Percentiles rank a stretch among this genome's conserved stretches.
These are phyloP conservation scores for Periconia sp. DNA, from an alignment of 2,329 filamentous ascomycete species.

Conservation along the genomic window DNA sequence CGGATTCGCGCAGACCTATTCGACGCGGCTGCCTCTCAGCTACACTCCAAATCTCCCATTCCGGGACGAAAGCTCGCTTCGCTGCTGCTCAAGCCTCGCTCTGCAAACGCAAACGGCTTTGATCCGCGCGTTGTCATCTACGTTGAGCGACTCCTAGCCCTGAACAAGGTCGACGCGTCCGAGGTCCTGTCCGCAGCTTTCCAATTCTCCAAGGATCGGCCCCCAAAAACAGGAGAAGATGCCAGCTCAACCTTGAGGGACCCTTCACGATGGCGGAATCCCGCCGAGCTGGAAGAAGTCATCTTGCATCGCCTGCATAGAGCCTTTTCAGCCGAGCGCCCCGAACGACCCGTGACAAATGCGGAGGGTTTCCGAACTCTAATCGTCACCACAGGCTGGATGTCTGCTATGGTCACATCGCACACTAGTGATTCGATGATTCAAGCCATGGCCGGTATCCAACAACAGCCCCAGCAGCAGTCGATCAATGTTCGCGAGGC, in stretches of 20 bases:
- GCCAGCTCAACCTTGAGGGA: slow-evolving; percentile 24
- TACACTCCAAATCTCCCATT: slow-evolving; percentile 41
- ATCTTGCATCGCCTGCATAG: slow-evolving; percentile 45
- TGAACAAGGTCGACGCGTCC: slow-evolving; percentile 41
- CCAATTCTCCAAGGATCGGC: slow-evolving; percentile 42
- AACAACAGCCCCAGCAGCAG: slow-evolving; percentile 59
- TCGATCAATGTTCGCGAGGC: slow-evolving; percentile 69
- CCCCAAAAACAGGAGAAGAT: slow-evolving; percentile 28
- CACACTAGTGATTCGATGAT: slow-evolving; percentile 48
- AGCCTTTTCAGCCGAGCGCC: slow-evolving; percentile 34
- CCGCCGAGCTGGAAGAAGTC: slow-evolving; percentile 46
- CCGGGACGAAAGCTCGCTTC: slow-evolving; percentile 43
- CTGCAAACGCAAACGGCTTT: slow-evolving; percentile 28
- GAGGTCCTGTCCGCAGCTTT: slow-evolving; percentile 42
- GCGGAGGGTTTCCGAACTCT: slow-evolving; percentile 39
- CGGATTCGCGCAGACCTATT: slow-evolving; percentile 41
- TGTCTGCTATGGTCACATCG: slow-evolving; percentile 47
- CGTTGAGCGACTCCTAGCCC: slow-evolving; percentile 39
- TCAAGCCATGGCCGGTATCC: slow-evolving; percentile 46
- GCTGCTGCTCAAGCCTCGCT: slow-evolving; percentile 40
- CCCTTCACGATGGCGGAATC: slow-evolving; percentile 34
- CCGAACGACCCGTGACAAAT: slow-evolving; percentile 37
- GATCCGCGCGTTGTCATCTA: slow-evolving; percentile 45
- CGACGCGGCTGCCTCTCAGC: slow-evolving; percentile 36
- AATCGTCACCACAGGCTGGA: slow-evolving; percentile 42